These are phyloP conservation scores for Hepatocystis sp. DNA, from an alignment of 169 alveolate genomes.

Conservation along the genomic window DNA sequence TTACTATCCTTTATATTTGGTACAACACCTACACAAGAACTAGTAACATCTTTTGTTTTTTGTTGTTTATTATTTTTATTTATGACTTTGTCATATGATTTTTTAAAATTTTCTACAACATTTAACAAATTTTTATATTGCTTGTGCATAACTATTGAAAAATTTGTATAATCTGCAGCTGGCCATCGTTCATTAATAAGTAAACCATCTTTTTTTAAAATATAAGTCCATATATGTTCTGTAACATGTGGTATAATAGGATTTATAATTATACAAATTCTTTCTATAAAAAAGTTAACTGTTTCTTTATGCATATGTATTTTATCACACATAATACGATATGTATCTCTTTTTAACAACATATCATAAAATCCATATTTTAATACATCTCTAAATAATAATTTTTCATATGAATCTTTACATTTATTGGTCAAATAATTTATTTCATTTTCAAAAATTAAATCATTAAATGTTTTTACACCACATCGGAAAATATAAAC, in stretches of 20 bases:
- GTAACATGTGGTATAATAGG: constrained; percentile 94
- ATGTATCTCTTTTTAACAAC: constrained; percentile 56
- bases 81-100: constrained; percentile 47
- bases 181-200: constrained; percentile 90
- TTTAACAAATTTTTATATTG: constrained; percentile 62
- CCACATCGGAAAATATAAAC: constrained; percentile 76
- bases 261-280: constrained; percentile 85
- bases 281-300: constrained; percentile 79
- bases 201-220: constrained; percentile 82
- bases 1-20: no score
- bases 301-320: constrained; percentile 74
- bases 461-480: constrained; percentile 80
- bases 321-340: constrained; percentile 50
- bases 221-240: constrained; percentile 92
- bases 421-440: constrained; percentile 84
- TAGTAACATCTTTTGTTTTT: neutral
- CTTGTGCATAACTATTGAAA: constrained; percentile 81
- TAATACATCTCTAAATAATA: constrained; percentile 90
- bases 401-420: constrained; percentile 84
- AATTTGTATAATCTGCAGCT: constrained; percentile 68
- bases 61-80: constrained; percentile 39
- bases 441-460: constrained; percentile 89
- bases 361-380: constrained; percentile 90
- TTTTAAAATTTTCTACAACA: constrained; percentile 71
- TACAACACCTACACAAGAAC: no score